Evolutionary conservation across 306 rosid species (phyloP), one percentile per base, ranked within the genome.

Genomic region (Medicago arabica): DNA sequence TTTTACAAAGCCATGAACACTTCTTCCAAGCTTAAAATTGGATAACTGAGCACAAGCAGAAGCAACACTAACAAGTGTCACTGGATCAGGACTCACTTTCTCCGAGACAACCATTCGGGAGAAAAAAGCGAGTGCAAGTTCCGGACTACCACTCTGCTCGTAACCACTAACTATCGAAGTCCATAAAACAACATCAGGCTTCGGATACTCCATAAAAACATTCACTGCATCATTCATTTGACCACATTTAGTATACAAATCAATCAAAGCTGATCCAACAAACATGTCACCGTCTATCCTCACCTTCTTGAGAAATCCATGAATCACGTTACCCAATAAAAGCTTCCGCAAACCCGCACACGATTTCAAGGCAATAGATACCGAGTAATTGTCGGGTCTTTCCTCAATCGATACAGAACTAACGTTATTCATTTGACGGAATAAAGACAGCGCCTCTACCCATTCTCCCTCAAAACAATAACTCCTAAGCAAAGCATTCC

Each of bases 221-320:
- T 75, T 83, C 19, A 58, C 67, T 28, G 91, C 97, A 23, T 87
- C 86, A 18, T 50, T 68, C 89, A 89, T 89, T 44, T 73, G 70
- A 44, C 94, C 90, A 83, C 92, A 89, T 83, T 89, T 91, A 0
- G 84, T 77, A 63, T 89, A 91, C 74, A 91, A 54, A 57, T 89
- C 90, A 60, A 93, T 70, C 82, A 93, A 79, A 0, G 90, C 87
- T 43, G 91, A 84, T 71, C 96, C 97, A 53, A 88, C 97, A 84
- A 78, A 91, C 86, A 91, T 73, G 69, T 89, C 96, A 46, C 17
- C 12, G 19, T 81, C 80, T 25, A 75, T 44, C 84, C 75, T 72
- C 85, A 65, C 75, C 72, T 86, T 91, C 86, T 75, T 77, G 25
- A 82, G 78, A 70, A 88, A 85, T 51, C 94, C 97, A 53, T 91